Base-by-base conservation (phyloP, 257 asterid species). In the Eucommia ulmoides region DNA sequence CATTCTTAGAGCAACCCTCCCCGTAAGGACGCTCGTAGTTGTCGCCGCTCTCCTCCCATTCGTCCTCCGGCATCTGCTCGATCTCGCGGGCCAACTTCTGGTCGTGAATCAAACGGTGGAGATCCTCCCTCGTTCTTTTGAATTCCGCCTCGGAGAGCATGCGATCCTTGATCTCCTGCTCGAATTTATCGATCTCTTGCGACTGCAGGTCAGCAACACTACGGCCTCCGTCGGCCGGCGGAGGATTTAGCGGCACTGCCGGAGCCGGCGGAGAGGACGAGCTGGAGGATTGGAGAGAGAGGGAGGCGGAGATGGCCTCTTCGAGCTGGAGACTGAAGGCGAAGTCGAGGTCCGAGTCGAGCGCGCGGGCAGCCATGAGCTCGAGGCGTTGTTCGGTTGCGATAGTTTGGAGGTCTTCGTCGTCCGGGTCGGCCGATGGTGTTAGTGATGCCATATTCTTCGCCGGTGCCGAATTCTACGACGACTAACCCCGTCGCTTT, bases 251-350 rank as follows among this genome's bases (percentile, higher is more conserved):
- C 38, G 38, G 12, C 12, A 29, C 8, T 29, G 38, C 8, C 38
- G 38, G 38, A 29, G 12, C 8, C 38, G 20, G 48, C 1, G 48
- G 19, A 16, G 48, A 15, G 9, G 48, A 2, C 10, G 48, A 2
- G 19, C 20, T 2, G 48, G 22, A 42, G 2, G 48, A 10, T 10
- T 16, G 20, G 48, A 42, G 52, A 29, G 61, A 44, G 33, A 75
- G 72, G 49, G 93, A 81, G 24, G 77, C 84, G 16, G 55, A 35
- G 24, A 70, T 52, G 56, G 69, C 88, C 69, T 80, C 89, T 54
- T 76, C 65, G 53, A 76, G 25, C 41, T 80, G 89, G 52, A 80
- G 80, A 7, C 26, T 41, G 65, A 60, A 71, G 26, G 84, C 84
- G n/a, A 51, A 41, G 53, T 25, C 11, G 15, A 52, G 53, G 46